These are phyloP conservation scores for Ilex paraguariensis DNA, from an alignment of 305 asterid genomes.

Conservation along the genomic window DNA sequence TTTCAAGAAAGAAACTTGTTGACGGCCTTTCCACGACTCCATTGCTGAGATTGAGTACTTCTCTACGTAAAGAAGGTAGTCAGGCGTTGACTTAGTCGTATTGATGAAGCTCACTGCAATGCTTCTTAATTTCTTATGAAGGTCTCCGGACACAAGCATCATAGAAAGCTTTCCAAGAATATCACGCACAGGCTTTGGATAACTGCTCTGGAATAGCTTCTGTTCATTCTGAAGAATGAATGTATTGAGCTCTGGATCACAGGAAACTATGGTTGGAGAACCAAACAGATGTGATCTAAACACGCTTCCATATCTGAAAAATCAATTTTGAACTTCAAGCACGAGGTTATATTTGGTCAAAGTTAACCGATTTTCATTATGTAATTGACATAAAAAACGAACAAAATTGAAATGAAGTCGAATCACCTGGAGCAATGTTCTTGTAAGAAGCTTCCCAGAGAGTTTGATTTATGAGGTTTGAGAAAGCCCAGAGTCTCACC, in stretches of 20 bases:
- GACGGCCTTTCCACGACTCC: slow-evolving; percentile 33
- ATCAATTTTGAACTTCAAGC: too few species aligned
- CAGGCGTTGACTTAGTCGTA: slow-evolving; percentile 32
- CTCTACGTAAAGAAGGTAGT: slow-evolving; percentile 32
- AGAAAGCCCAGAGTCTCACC: slow-evolving; percentile 73
- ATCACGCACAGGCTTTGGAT: slow-evolving; percentile 55
- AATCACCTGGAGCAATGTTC: slow-evolving; percentile 45
- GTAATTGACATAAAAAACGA: too few species aligned
- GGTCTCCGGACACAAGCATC: slow-evolving; percentile 51
- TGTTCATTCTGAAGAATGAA: slow-evolving; percentile 73
- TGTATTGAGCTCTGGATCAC: slow-evolving; percentile 48
- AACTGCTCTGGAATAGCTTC: slow-evolving; percentile 44
- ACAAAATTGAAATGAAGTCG: too few species aligned
- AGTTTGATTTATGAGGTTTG: slow-evolving; percentile 54
- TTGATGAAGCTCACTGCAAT: slow-evolving; percentile 41
- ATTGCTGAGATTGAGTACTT: slow-evolving; percentile 22
- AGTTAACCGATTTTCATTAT: too few species aligned
- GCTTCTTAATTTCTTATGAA: slow-evolving; percentile 50
- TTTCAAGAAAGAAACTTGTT: slow-evolving; percentile 33
- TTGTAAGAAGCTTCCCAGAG: slow-evolving; percentile 53
- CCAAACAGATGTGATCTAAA: slow-evolving; percentile 69
- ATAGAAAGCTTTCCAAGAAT: slow-evolving; percentile 52
- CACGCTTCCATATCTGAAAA: slow-evolving; percentile 53
- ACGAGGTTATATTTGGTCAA: too few species aligned
- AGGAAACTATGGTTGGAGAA: slow-evolving; percentile 62